Evolutionary conservation across 371 early-diverging fungal species (phyloP), one percentile per base, ranked within the genome.

Genomic region (Mucor mucedo): DNA sequence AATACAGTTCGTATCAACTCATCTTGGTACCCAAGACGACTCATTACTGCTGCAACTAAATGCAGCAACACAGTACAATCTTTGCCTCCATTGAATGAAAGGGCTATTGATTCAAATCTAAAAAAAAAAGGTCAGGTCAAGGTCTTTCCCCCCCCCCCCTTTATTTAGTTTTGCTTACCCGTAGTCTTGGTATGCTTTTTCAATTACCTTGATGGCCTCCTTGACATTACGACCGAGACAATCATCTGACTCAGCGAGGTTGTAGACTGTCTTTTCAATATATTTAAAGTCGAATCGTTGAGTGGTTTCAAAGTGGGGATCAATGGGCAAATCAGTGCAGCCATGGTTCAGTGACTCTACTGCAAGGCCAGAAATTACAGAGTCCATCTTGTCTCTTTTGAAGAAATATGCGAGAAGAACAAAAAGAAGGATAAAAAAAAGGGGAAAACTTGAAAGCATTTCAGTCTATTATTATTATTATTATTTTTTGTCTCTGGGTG

Each of bases 11-110:
- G 68, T 50, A 78, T 50, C 7, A 16, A 62, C 28, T 45, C 52
- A 14, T 55, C 16, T 33, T 69, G 53, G 56, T 66, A 62, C 54
- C 63, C 65, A 10, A 75, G 9, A 29, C 73, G 73, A 57, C 72
- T 65, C 35, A 80, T 27, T 8, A 72, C 77, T 2, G 91, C 91
- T 9, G 84, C 80, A 11, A 91, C 85, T 29, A 98, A 76, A 74
- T 94, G 92, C 33, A 98, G 78, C 53, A 97, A 76, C 7, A 95
- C 95, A 2, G 97, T 96, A 78, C 98, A 97, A 74, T 98, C 98
- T 74, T 98, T 98, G 28, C 98, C 98, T 13, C 98, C 98, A 72
- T 98, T 98, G 71, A 96, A 98, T 58, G 93, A 91, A 33, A 98
- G 70, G 2, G 93, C 83, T 6, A 91, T 62, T 1, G 82, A 83